Percentiles rank a stretch among this genome's conserved stretches.
phyloP scores from a whole-genome alignment of 2,329 filamentous ascomycete species.

The Cercospora sp. region DNA sequence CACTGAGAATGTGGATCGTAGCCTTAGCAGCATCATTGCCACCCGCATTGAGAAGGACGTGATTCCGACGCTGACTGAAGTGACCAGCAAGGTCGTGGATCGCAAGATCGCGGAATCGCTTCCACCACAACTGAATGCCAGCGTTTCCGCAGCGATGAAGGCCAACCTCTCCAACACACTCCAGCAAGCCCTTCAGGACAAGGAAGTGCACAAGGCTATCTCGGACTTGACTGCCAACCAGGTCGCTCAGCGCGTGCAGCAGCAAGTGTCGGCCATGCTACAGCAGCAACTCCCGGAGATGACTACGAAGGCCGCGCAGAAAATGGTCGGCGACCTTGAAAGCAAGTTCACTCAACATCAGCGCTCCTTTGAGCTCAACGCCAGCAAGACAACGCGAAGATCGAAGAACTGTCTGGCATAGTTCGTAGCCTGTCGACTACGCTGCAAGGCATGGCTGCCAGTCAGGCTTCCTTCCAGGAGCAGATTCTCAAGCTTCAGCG shows the following conservation, averaged over 20 bases:
- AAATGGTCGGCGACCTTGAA: conserved; percentile 68
- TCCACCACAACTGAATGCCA: conserved; percentile 63
- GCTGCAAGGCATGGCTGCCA: conserved; percentile 67
- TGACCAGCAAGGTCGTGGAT: conserved; percentile 67
- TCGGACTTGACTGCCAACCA: conserved; percentile 70
- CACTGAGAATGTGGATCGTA: conserved; percentile 71
- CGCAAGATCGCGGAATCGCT: conserved; percentile 71
- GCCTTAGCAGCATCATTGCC: conserved; percentile 73
- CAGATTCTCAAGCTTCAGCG: conserved; percentile 49
- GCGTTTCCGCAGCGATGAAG: conserved; percentile 72
- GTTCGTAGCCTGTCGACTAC: conserved; percentile 68
- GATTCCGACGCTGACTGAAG: conserved; percentile 70
- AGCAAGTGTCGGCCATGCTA: conserved; percentile 64
- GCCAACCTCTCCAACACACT: conserved; percentile 67
- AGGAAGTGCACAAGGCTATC: conserved; percentile 70
- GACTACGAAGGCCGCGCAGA: conserved; percentile 59
- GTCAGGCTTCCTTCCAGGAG: conserved; percentile 68
- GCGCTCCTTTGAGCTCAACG: conserved; percentile 55
- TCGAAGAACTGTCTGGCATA: conserved; percentile 69
- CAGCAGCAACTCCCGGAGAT: conserved; percentile 45
- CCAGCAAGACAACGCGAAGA: conserved; percentile 62
- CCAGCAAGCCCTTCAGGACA: conserved; percentile 68
- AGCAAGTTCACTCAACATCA: conserved; percentile 56
- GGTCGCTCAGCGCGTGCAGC: conserved; percentile 68
- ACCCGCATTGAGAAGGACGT: conserved; percentile 74